Base-by-base conservation (phyloP, 768 basidiomycete genomes). In the Lactarius akahatsu region DNA sequence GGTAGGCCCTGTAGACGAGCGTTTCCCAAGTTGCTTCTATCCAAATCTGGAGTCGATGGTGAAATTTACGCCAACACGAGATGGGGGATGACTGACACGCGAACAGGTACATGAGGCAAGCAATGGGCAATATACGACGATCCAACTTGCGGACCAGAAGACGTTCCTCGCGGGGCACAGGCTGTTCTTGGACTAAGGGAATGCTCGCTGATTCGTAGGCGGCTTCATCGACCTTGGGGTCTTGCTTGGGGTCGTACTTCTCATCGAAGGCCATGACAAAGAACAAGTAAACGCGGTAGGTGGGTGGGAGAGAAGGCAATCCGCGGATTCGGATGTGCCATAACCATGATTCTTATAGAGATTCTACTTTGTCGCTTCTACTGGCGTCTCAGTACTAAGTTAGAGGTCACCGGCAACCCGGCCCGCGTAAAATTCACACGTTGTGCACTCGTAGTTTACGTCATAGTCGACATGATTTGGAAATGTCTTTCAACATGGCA, bases 11-110 rank as follows among this genome's bases (percentile, higher is more conserved):
- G 89, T 45, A 92, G 78, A 59, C 90, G 83, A 57, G 91, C 91
- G 73, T 93, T 92, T 18, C 91, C 91, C 50, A 92, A 73, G 73
- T 92, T 92, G 0, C 88, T 86, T 62, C 92, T 84, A 74, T 93
- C 91, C 59, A 94, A 79, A 73, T 86, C 80, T 74, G 63, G 50
- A 55, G 23, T 57, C 7, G 15, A 4, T 3, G 4, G 45, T 62
- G 1, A 62, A 61, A 16, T 15, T 26, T 26, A 55, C 18, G 16
- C 8, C 16, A 43, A n/a, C 28, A 32, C 4, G 15, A 1, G 38
- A 32, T 6, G 13, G 2, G 1, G 18, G 34, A 60, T 20, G 41
- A 82, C 87, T 74, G 64, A 89, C 90, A 91, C 36, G 89, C 88
- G 74, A 88, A 91, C 32, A 91, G 79, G 70, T 91, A 91, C 50